Evolutionary conservation across 1,284 basidiomycete genomes (phyloP), one percentile per base, ranked within the genome.

Genomic region (Ganoderma sinense): DNA sequence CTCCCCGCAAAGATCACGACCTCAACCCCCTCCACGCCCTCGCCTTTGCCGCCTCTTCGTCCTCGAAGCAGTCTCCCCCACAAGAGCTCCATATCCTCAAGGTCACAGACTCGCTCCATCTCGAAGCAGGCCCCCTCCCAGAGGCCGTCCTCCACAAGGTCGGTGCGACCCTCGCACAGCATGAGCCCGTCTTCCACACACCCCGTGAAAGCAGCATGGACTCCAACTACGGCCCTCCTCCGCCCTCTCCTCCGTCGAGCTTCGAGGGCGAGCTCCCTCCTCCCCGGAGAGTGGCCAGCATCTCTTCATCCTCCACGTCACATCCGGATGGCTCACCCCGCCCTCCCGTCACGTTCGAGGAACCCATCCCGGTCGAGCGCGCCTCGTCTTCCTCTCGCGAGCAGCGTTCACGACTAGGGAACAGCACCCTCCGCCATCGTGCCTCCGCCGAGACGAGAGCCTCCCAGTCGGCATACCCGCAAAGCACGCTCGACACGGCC

Each of bases 161-260:
- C 68, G 74, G 81, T 18, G 71, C 84, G 73, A 74, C 82, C 62
- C 75, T 86, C 76, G 70, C 76, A 67, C 81, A 81, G 51, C 78
- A 78, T 63, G 76, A 82, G 2, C 76, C 80, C 14, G 72, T 66
- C 69, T 76, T 76, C 66, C 74, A 70, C 61, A 29, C 43, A 48
- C 72, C 72, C 26, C 71, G 74, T 58, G 51, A 73, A 55, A 63
- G 53, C 59, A 76, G 73, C 68, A 64, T 29, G 10, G 74, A 75
- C 68, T 75, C 78, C 69, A 76, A 80, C 67, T 73, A 84, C 29
- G 89, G 89, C 20, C 89, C 90, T 5, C 88, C 89, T 0, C 90
- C 90, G 1, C 90, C 91, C 6, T 91, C 89, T 0, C 90, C 90
- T 0, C 91, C 90, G 4, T 89, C 88, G 14, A 90, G 89, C 76